Percentiles rank a stretch among this genome's conserved stretches.
These are phyloP conservation scores for Phytophthora sp. DNA, from an alignment of 352 stramenopile genomes.

Conservation along the genomic window DNA sequence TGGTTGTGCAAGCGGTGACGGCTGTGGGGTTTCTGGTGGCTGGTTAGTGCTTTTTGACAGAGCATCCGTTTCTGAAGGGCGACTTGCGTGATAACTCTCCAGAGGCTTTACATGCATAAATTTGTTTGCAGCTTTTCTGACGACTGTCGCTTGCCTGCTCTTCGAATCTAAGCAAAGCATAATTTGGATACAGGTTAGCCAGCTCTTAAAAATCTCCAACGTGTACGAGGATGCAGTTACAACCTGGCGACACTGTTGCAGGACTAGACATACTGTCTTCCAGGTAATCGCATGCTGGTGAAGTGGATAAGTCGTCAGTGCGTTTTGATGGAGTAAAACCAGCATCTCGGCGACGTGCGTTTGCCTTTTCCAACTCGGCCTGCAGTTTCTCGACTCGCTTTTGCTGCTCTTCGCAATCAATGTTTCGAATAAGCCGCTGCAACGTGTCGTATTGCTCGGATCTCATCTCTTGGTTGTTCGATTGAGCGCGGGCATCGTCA, in stretches of 20 bases:
- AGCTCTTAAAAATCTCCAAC: too few species aligned
- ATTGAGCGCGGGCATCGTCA: too few species aligned
- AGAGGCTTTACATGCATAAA: slow-evolving; percentile 2
- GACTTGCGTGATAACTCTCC: neutral
- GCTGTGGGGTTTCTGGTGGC: neutral
- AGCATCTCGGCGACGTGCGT: slow-evolving; percentile 21
- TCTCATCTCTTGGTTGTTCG: slow-evolving; percentile 18
- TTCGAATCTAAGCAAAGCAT: neutral
- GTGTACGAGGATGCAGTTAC: too few species aligned
- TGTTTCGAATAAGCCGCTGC: slow-evolving; percentile 28
- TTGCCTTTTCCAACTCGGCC: slow-evolving; percentile 36
- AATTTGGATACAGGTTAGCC: too few species aligned
- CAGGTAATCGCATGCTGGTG: neutral
- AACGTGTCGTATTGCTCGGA: slow-evolving; percentile 17
- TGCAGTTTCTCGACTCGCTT: slow-evolving; percentile 43
- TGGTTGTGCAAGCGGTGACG: neutral
- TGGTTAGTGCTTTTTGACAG: neutral
- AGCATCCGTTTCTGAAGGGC: neutral
- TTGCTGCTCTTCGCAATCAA: slow-evolving; percentile 42
- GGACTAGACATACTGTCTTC: too few species aligned
- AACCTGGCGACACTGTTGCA: too few species aligned
- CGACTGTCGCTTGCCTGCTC: neutral
- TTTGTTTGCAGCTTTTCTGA: slow-evolving; percentile 15
- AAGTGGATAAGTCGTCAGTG: neutral
- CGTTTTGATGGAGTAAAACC: neutral